Percentiles rank a stretch among this genome's conserved stretches.
Evolutionary conservation across 2,329 filamentous ascomycete genomes (phyloP).

Genomic region (Boeremia lycopersici): DNA sequence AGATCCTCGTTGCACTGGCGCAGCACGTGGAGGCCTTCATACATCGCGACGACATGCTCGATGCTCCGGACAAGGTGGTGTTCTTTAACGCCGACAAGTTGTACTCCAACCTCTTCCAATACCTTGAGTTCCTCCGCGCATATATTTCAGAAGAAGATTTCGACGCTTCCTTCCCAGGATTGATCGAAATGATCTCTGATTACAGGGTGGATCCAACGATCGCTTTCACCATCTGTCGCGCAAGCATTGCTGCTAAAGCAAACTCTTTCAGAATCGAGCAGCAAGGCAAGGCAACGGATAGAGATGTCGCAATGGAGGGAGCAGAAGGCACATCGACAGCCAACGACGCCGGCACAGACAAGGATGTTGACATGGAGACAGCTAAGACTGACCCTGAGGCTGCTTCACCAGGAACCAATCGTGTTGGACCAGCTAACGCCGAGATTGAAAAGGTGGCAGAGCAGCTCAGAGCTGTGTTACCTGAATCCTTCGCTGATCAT

Average conservation of each 20-base stretch:
- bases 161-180: conserved; percentile 75
- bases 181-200: conserved; percentile 74
- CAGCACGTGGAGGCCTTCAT: conserved; percentile 89
- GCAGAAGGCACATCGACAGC: conserved; percentile 20
- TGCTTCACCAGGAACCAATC: background rate
- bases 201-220: conserved; percentile 81
- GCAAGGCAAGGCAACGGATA: conserved; percentile 38
- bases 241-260: conserved; percentile 63
- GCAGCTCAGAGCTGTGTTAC: conserved; percentile 66
- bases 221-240: conserved; percentile 83
- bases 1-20: conserved; percentile 85
- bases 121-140: conserved; percentile 83
- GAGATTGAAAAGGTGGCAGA: conserved; percentile 77
- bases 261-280: conserved; percentile 47
- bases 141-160: conserved; percentile 80
- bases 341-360: conserved; percentile 10
- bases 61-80: conserved; percentile 86
- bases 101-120: conserved; percentile 83
- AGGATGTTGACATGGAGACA: conserved; percentile 50
- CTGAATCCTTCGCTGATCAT: conserved; percentile 68
- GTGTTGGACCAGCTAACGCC: conserved; percentile 56
- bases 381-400: conserved; percentile 4
- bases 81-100: conserved; percentile 90
- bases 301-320: conserved; percentile 55
- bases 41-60: conserved; percentile 72